A percentile compares a stretch with the other conserved stretches of the same genome.
Conservation (phyloP, 257 asterid species). For the Lycium barbarum region DNA sequence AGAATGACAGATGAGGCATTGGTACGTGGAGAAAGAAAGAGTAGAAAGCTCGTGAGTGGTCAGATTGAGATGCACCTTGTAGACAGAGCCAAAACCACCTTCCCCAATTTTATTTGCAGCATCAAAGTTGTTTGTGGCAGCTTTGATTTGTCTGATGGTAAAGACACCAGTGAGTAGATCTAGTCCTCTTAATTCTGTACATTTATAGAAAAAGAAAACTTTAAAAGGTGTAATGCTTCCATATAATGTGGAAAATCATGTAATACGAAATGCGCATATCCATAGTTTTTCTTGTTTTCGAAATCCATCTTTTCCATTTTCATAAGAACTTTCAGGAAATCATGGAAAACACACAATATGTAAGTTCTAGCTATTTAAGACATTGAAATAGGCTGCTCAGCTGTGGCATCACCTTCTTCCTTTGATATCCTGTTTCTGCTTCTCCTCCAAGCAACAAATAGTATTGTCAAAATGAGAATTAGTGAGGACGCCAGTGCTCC, state of each 20-base stretch:
- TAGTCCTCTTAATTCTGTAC: constrained; percentile 30
- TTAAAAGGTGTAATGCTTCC: not conserved
- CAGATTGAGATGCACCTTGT: constrained; percentile 36
- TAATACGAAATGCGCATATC: not conserved
- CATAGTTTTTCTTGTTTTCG: constrained; percentile 1
- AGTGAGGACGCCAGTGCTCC: constrained; percentile 10
- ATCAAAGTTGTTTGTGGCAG: constrained; percentile 35
- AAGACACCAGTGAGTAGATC: constrained; percentile 31
- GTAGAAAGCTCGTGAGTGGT: not conserved
- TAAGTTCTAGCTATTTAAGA: not conserved
- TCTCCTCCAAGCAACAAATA: constrained; percentile 28
- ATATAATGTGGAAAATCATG: not conserved
- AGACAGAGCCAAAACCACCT: constrained; percentile 38
- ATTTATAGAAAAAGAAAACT: not conserved
- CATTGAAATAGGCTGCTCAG: not conserved
- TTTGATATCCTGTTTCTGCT: not conserved
- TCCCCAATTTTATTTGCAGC: constrained; percentile 38
- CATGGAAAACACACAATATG: not conserved
- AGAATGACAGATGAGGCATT: not conserved
- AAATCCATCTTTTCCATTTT: not conserved
- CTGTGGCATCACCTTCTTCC: constrained; percentile 22
- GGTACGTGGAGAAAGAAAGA: not conserved
- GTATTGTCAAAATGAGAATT: not conserved
- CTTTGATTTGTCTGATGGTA: constrained; percentile 34
- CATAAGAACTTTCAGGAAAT: not conserved